Conservation (phyloP, 805 yeast genomes). For the Sungouiella thailandica region DNA sequence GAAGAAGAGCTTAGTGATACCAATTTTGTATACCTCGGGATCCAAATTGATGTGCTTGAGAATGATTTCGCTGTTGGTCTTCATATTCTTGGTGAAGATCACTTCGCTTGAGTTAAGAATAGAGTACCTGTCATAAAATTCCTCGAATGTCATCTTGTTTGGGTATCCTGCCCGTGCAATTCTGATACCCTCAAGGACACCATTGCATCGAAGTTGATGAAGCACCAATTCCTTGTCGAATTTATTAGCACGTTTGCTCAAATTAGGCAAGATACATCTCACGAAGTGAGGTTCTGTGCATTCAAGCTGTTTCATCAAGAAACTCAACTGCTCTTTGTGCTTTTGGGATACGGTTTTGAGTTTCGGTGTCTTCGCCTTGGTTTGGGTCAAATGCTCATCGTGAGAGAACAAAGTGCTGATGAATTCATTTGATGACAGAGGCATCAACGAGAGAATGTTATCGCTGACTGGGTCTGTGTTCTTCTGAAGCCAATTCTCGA, state of each 20-base stretch:
- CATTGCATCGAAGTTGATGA: slow-evolving; percentile 91
- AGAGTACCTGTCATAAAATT: slow-evolving; percentile 70
- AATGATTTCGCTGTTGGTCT: slow-evolving; percentile 65
- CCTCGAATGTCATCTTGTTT: slow-evolving; percentile 78
- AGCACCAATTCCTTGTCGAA: slow-evolving; percentile 76
- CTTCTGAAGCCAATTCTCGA: slow-evolving; percentile 90
- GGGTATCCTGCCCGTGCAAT: slow-evolving; percentile 98
- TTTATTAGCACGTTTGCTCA: slow-evolving; percentile 59
- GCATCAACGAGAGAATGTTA: slow-evolving; percentile 56
- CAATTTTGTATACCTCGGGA: slow-evolving; percentile 55
- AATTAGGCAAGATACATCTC: slow-evolving; percentile 91
- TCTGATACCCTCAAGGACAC: slow-evolving; percentile 96
- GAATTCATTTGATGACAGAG: slow-evolving; percentile 52
- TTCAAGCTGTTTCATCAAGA: slow-evolving; percentile 66
- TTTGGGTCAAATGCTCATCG: slow-evolving; percentile 22
- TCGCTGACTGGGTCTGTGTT: slow-evolving; percentile 92
- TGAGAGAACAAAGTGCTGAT: slow-evolving; percentile 50
- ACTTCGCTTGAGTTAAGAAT: slow-evolving; percentile 51
- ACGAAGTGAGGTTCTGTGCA: slow-evolving; percentile 94
- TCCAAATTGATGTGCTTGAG: slow-evolving; percentile 61
- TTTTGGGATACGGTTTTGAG: slow-evolving; percentile 73
- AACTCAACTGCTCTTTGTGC: slow-evolving; percentile 78
- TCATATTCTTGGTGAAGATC: slow-evolving; percentile 44
- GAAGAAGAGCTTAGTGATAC: slow-evolving; percentile 69
- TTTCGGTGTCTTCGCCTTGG: slow-evolving; percentile 12